These are phyloP conservation scores for Herpetospermum pedunculosum DNA, from an alignment of 306 rosid species.

Conservation along the genomic window DNA sequence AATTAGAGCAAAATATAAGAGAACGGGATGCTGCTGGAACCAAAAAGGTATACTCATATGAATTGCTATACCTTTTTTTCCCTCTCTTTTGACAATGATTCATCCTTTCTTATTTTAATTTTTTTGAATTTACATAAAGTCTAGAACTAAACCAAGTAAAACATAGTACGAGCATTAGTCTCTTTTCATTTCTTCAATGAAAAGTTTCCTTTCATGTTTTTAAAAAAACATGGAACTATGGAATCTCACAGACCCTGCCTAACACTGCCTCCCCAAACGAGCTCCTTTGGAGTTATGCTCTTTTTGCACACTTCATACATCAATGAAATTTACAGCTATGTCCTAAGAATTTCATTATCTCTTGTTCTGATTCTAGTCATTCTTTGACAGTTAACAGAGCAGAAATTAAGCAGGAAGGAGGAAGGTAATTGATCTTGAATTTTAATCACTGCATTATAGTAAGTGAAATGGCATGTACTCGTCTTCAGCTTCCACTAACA, in stretches of 20 bases:
- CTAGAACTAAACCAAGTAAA: neutral
- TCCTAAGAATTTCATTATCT: neutral
- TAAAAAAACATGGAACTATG: neutral
- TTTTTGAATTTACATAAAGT: neutral
- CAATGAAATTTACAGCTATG: neutral
- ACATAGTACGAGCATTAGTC: too few species aligned
- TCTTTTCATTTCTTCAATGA: too few species aligned
- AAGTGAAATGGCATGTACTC: neutral
- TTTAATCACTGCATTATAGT: neutral
- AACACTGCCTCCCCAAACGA: too few species aligned
- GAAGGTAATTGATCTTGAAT: conserved; percentile 41
- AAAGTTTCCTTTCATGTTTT: too few species aligned
- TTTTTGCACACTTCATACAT: neutral
- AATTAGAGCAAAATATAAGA: conserved; percentile 63
- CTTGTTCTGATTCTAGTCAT: neutral
- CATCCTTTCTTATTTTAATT: neutral
- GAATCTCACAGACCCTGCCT: neutral
- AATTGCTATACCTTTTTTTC: neutral
- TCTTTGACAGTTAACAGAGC: conserved; percentile 53
- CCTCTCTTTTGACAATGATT: neutral
- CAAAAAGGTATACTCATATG: conserved; percentile 44
- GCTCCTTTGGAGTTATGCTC: neutral
- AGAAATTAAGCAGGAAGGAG: conserved; percentile 51
- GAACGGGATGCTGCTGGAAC: conserved; percentile 75
- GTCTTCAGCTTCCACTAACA: neutral